Base-by-base conservation (phyloP, 108 stramenopile species). In the Epipyxis sp. region DNA sequence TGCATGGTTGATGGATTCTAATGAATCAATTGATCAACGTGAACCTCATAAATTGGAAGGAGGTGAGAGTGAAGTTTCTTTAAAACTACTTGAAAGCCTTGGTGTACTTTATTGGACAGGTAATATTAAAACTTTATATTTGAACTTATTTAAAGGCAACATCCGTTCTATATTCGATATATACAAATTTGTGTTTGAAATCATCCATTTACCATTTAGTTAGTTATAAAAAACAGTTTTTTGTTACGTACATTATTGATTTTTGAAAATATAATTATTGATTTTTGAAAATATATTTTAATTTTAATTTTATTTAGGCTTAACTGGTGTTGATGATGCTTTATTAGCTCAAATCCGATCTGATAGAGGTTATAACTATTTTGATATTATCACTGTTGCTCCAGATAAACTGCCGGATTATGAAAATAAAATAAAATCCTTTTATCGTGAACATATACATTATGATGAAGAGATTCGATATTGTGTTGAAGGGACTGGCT, bases 391-490 rank as follows among this genome's bases (percentile, higher is more conserved):
- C 80, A 91, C 91, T 37, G 86, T 94, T 68, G 90, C 88, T 76
- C 93, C 93, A 41, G 97, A 96, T 35, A 92, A 86, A 74, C 83
- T 95, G 16, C 90, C 93, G 1, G 90, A 89, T 61, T 96, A 91
- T 71, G 95, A 96, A 29, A 84, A 84, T 16, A 96, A 94, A 78
- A 89, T 96, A 80, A 93, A 92, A 84, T 81, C 87, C 1, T 96
- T 96, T 87, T 91, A 94, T 86, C 92, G 94, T 76, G 97, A 97
- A 87, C 97, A 97, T 83, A 95, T 96, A 78, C 95, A 97, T 79
- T 89, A 91, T 76, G 96, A 94, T 40, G 97, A 97, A 82, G 97
- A 97, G 86, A 97, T 97, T 81, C 93, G 96, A 39, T 97, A 92
- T 82, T 82, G 93, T 59, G 77, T 97, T 43, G 79, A 79, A 3